A percentile compares a stretch with the other conserved stretches of the same genome.
phyloP scores from a whole-genome alignment of 2,329 filamentous ascomycete species.

The Aureobasidium sp. region DNA sequence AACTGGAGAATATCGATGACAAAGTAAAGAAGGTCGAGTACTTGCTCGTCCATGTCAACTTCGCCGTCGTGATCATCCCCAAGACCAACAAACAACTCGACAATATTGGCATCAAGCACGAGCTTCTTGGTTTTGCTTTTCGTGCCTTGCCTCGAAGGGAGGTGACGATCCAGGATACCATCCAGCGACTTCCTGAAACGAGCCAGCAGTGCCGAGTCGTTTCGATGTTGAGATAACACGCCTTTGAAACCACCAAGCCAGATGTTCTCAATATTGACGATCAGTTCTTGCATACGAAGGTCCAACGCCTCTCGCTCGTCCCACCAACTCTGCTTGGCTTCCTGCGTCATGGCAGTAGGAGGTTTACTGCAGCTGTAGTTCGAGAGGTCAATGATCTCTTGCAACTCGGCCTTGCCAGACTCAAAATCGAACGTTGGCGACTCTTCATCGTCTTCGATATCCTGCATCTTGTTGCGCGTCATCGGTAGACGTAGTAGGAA shows the following conservation, averaged over 20 bases:
- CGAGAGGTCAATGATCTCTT: constrained; percentile 70
- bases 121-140: constrained; percentile 43
- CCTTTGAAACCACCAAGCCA: constrained; percentile 95
- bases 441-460: constrained; percentile 46
- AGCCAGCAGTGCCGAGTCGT: constrained; percentile 55
- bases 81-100: constrained; percentile 83
- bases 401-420: constrained; percentile 67
- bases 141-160: constrained; percentile 66
- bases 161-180: constrained; percentile 67
- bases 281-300: constrained; percentile 61
- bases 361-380: constrained; percentile 74
- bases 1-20: constrained; percentile 95
- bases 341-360: constrained; percentile 62
- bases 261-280: constrained; percentile 79
- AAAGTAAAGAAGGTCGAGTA: constrained; percentile 93
- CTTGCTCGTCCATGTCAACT: constrained; percentile 70
- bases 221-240: constrained; percentile 71
- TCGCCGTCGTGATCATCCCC: constrained; percentile 61
- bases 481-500: constrained; percentile 84
- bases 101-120: constrained; percentile 55
- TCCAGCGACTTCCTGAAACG: constrained; percentile 73
- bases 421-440: constrained; percentile 75
- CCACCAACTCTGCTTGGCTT: constrained; percentile 82
- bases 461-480: constrained; percentile 69
- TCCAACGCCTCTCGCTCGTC: constrained; percentile 74